A percentile compares a stretch with the other conserved stretches of the same genome.
Conservation (phyloP, 2,329 filamentous ascomycete species). For the Spiromastix sp. region DNA sequence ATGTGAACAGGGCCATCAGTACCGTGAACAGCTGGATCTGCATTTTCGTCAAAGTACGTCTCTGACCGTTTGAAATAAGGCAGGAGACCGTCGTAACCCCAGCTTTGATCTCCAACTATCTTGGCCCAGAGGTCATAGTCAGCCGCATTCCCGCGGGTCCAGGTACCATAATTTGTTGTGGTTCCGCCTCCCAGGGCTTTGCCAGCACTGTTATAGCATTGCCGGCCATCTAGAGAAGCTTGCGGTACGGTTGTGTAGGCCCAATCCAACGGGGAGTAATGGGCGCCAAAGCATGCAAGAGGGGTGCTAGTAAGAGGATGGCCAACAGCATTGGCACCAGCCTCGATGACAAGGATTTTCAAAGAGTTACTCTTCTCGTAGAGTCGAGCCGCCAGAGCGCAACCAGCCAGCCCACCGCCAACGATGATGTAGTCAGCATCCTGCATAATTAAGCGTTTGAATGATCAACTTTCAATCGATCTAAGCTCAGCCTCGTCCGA, state of each 20-base stretch:
- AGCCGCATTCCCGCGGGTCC: slow-evolving; percentile 33
- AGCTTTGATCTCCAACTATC: slow-evolving; percentile 30
- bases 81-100: slow-evolving; percentile 31
- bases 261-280: no score
- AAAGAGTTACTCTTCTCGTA: no score
- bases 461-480: no score
- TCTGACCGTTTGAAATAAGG: slow-evolving; percentile 35
- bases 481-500: no score
- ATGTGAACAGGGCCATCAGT: slow-evolving; percentile 21
- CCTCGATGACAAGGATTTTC: no score
- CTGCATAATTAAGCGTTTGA: no score
- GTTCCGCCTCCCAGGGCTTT: slow-evolving; percentile 35
- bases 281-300: no score
- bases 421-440: slow-evolving; percentile 8
- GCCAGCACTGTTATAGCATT: no score
- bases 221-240: no score
- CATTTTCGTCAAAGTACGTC: slow-evolving; percentile 15
- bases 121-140: slow-evolving; percentile 41
- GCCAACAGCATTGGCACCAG: no score
- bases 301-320: no score
- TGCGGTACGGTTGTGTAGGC: no score
- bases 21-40: slow-evolving; percentile 17
- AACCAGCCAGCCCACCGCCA: background rate
- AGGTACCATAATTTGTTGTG: slow-evolving; percentile 32
- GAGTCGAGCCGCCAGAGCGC: background rate